These are phyloP conservation scores for Liriodendron chinense DNA, from an alignment of 164 flowering plant genomes.

Conservation along the genomic window DNA sequence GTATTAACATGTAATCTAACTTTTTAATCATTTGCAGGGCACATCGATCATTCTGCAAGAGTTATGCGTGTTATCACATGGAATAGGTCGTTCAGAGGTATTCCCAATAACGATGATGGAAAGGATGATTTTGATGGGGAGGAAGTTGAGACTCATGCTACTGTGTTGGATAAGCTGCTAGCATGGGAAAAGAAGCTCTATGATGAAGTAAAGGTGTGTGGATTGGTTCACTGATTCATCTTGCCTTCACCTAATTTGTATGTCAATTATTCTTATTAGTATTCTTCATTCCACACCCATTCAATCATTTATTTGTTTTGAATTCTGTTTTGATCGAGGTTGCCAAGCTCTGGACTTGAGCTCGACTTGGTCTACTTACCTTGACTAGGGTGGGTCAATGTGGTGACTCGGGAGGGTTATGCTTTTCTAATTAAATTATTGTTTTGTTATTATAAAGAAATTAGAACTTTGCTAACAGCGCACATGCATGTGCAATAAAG, in stretches of 20 bases:
- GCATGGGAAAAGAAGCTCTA: conserved; percentile 98
- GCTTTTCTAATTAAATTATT: too few relatives aligned
- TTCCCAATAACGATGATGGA: conserved; percentile 44
- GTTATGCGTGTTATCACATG: conserved; percentile 96
- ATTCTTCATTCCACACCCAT: background rate
- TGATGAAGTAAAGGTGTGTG: conserved; percentile 90
- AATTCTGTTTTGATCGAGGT: background rate
- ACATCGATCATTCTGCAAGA: conserved; percentile 90
- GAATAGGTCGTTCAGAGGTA: conserved; percentile 69
- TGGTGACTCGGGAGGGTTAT: too few relatives aligned
- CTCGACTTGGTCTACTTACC: too few relatives aligned
- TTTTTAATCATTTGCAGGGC: conserved; percentile 42
- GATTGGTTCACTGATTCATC: background rate
- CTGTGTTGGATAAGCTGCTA: conserved; percentile 82
- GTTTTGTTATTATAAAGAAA: too few relatives aligned
- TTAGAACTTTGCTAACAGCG: too few relatives aligned
- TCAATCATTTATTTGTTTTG: background rate
- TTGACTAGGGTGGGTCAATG: too few relatives aligned
- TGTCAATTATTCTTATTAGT: too few relatives aligned
- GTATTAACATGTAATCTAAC: too few relatives aligned
- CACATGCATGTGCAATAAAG: too few relatives aligned
- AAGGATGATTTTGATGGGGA: conserved; percentile 64
- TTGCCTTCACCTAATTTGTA: background rate
- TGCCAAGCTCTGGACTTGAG: too few relatives aligned
- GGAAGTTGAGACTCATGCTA: conserved; percentile 88